Base-by-base conservation (phyloP, 345 rosid species). In the Murraya paniculata region DNA sequence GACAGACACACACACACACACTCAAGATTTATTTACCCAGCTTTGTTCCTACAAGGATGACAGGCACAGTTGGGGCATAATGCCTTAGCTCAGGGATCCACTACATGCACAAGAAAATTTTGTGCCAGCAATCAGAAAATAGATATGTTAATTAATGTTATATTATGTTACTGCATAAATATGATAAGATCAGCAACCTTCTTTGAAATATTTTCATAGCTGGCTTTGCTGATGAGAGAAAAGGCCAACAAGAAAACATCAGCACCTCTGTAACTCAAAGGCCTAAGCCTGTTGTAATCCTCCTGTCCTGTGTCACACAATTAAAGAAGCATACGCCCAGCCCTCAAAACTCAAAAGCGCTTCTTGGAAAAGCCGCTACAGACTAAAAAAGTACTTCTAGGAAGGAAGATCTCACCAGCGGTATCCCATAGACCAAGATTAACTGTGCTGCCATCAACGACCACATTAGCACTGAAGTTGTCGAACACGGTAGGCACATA, bases 271-370 rank as follows among this genome's bases (percentile, higher is more conserved):
- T 88, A 88, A 81, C 91, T 88, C 75, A 88, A 50, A 30, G 91
- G 91, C 80, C 91, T 86, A 50, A 88, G 78, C 85, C 91, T 86
- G 84, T 88, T 88, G 64, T 88, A 88, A 73, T 88, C 91, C 84
- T 88, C 91, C 74, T 88, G 90, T 62, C 90, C 90, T 87, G 86
- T 65, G 24, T 28, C 38, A 68, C 25, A 48, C 72, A 60, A 56
- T 45, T 45, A 60, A 18, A 28, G 10, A 45, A 71, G 55, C 56
- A 16, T 13, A 45, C 0, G 72, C 72, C 41, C 25, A 53, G 64
- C 39, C 65, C 56, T 18, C 24, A 58, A 50, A 59, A 41, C 39
- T 33, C 18, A 58, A 50, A 68, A 58, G 50, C 48, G 9, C 45
- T 21, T 31, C 7, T 33, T 1, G 7, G 10, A 71, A 33, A 3